Evolutionary conservation across 352 stramenopile genomes (phyloP).

Genomic region (Peronospora belbahrii): DNA sequence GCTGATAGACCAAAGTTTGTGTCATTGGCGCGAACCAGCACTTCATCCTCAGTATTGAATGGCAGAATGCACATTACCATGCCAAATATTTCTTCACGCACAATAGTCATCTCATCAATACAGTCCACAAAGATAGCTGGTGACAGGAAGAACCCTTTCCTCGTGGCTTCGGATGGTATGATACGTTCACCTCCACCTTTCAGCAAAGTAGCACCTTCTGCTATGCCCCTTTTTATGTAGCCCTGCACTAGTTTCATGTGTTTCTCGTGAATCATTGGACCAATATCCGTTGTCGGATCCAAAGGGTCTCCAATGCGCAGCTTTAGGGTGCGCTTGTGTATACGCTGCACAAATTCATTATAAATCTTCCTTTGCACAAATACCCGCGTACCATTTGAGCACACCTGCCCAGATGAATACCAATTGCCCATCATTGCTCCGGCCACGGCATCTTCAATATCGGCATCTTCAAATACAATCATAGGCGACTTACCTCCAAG

Average conservation of each 20-base stretch:
- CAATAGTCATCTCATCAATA: constrained; percentile 84
- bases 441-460: constrained; percentile 71
- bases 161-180: constrained; percentile 31
- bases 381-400: constrained; percentile 85
- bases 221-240: constrained; percentile 54
- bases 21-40: constrained; percentile 71
- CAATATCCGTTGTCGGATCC: constrained; percentile 72
- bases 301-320: constrained; percentile 81
- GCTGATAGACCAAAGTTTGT: constrained; percentile 76
- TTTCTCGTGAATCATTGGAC: constrained; percentile 78
- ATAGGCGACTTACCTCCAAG: constrained; percentile 84
- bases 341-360: constrained; percentile 69
- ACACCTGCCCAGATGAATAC: constrained; percentile 82
- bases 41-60: constrained; percentile 73
- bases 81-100: constrained; percentile 77
- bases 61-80: constrained; percentile 76
- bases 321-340: constrained; percentile 72
- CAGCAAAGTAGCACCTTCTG: constrained; percentile 54
- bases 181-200: constrained; percentile 47
- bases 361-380: constrained; percentile 83
- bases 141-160: constrained; percentile 83
- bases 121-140: constrained; percentile 88
- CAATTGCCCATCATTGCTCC: constrained; percentile 48
- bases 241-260: constrained; percentile 71
- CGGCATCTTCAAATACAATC: constrained; percentile 71